These are phyloP conservation scores for Cercospora sesami DNA, from an alignment of 2,329 filamentous ascomycete species.

Conservation along the genomic window DNA sequence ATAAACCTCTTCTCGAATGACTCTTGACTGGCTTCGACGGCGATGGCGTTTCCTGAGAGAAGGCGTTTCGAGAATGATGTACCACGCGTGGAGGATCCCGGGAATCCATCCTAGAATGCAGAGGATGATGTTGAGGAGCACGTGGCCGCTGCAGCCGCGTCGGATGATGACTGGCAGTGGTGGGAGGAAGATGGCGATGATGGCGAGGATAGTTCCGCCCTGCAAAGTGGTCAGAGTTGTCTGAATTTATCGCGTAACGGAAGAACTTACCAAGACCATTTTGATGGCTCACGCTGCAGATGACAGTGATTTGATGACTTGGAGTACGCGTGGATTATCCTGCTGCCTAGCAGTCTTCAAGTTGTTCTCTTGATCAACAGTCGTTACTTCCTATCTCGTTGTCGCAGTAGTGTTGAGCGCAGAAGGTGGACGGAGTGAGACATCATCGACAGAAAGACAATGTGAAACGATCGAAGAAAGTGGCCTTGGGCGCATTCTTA, in stretches of 20 bases:
- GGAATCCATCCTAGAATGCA: slow-evolving; percentile 66
- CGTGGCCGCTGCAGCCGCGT: slow-evolving; percentile 76
- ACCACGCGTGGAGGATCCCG: slow-evolving; percentile 23
- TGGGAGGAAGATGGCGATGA: slow-evolving; percentile 55
- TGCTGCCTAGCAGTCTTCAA: slow-evolving; percentile 8
- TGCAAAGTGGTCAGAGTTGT: not conserved
- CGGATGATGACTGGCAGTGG: slow-evolving; percentile 89
- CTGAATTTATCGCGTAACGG: not conserved
- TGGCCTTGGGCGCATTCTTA: not conserved
- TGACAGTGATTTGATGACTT: not conserved
- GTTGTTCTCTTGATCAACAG: not conserved
- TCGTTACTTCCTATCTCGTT: not conserved
- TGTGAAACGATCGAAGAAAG: not conserved
- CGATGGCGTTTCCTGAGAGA: slow-evolving; percentile 16
- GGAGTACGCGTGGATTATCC: not conserved
- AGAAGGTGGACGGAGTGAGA: not conserved
- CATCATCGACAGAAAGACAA: slow-evolving; percentile 1
- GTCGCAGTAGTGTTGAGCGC: not conserved
- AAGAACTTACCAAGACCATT: slow-evolving; percentile 18
- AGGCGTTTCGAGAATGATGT: slow-evolving; percentile 24
- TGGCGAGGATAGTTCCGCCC: slow-evolving; percentile 25
- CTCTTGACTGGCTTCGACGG: slow-evolving; percentile 6
- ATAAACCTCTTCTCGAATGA: slow-evolving; percentile 15
- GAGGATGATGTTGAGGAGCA: slow-evolving; percentile 82
- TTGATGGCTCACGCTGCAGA: not conserved